Evolutionary conservation across 768 basidiomycete species (phyloP).

Genomic region (Chalciporus piperatus): DNA sequence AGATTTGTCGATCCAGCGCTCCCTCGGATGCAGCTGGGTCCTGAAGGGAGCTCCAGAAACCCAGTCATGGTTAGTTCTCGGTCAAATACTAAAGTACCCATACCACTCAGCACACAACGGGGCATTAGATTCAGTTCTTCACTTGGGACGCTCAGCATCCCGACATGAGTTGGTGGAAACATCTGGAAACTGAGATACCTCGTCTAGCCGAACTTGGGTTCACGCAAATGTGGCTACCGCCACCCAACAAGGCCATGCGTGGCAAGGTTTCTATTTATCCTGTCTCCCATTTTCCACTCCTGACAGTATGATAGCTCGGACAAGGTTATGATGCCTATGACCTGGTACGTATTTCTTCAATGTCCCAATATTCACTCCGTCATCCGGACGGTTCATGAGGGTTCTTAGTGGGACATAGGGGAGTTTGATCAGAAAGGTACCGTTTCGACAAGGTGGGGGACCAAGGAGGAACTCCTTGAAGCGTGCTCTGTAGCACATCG

Average conservation of each 20-base stretch:
- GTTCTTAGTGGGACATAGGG: slow-evolving; percentile 76
- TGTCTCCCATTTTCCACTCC: slow-evolving; percentile 2
- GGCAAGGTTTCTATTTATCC: slow-evolving; percentile 38
- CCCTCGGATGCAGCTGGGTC: slow-evolving; percentile 59
- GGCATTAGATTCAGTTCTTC: slow-evolving; percentile 70
- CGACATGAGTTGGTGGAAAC: slow-evolving; percentile 75
- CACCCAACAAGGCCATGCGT: slow-evolving; percentile 72
- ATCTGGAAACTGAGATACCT: slow-evolving; percentile 65
- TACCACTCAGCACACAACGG: background rate
- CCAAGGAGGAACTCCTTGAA: slow-evolving; percentile 69
- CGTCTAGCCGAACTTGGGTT: slow-evolving; percentile 63
- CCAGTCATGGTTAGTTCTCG: slow-evolving; percentile 59
- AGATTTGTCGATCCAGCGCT: slow-evolving; percentile 40
- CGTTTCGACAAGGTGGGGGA: slow-evolving; percentile 81
- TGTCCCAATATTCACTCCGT: background rate
- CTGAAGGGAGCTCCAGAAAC: slow-evolving; percentile 47
- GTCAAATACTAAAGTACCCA: background rate
- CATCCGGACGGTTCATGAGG: background rate
- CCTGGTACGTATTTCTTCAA: slow-evolving; percentile 45
- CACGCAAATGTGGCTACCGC: slow-evolving; percentile 83
- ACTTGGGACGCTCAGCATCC: slow-evolving; percentile 70
- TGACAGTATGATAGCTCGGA: slow-evolving; percentile 45
- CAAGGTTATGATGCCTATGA: slow-evolving; percentile 88
- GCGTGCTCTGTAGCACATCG: slow-evolving; percentile 68
- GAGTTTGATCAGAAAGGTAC: slow-evolving; percentile 79